Conservation (phyloP, 345 rosid species). For the Salix exigua region DNA sequence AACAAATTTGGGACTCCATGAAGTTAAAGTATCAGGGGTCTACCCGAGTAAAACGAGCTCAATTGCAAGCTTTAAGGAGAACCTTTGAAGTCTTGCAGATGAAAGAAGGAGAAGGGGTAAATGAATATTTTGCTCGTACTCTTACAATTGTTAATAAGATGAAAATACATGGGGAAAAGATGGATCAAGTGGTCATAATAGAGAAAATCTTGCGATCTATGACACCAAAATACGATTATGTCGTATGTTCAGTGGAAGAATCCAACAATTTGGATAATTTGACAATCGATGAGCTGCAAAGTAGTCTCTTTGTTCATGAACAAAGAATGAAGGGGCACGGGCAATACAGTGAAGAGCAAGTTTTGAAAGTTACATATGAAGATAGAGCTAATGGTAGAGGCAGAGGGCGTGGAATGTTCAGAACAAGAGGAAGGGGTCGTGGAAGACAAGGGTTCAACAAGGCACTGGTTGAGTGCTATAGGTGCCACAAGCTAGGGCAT, state of each 20-base stretch:
- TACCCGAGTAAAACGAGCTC: slow-evolving; percentile 1
- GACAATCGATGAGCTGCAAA: not conserved
- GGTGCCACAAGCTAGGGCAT: not conserved
- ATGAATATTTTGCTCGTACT: slow-evolving; percentile 8
- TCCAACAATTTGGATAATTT: not conserved
- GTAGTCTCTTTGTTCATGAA: not conserved
- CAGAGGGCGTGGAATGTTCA: not conserved
- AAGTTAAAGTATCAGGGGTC: no score
- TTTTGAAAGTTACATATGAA: not conserved
- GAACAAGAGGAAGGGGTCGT: not conserved
- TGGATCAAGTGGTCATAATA: slow-evolving; percentile 4
- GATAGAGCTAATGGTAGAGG: not conserved
- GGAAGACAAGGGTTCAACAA: not conserved
- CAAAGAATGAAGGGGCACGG: not conserved
- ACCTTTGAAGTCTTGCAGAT: slow-evolving; percentile 5
- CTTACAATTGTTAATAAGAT: slow-evolving; percentile 8
- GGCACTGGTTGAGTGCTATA: not conserved
- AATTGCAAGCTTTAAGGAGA: not conserved
- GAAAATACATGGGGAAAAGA: slow-evolving; percentile 3
- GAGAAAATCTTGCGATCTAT: slow-evolving; percentile 12
- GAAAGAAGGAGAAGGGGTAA: not conserved
- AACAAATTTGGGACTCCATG: slow-evolving; percentile 5
- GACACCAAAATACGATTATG: no score
- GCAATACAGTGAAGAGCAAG: not conserved
- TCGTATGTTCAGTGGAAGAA: no score